phyloP scores from a whole-genome alignment of 2,329 filamentous ascomycete species.

The Aspergillus awamori region DNA sequence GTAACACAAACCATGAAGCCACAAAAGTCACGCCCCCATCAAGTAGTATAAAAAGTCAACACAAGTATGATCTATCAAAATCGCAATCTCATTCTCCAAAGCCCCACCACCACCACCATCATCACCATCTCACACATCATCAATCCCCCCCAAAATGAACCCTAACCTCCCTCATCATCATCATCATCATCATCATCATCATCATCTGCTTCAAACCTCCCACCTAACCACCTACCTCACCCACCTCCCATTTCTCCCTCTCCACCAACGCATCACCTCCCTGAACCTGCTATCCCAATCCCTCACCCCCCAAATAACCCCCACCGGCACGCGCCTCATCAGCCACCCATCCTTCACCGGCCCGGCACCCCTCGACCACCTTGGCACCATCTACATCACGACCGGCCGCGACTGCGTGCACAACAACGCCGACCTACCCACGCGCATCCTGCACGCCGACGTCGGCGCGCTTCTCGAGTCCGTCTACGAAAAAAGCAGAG shows the following conservation, averaged over 20 bases:
- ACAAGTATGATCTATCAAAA: no score
- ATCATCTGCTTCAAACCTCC: neutral
- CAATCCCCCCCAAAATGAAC: neutral
- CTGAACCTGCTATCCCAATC: slow-evolving; percentile 16
- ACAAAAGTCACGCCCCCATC: no score
- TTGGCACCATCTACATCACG: slow-evolving; percentile 20
- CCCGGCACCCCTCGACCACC: slow-evolving; percentile 18
- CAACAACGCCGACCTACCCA: slow-evolving; percentile 22
- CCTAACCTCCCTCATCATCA: neutral
- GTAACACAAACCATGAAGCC: no score
- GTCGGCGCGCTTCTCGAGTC: slow-evolving; percentile 19
- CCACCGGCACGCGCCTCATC: slow-evolving; percentile 17
- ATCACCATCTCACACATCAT: neutral
- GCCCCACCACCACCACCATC: no score
- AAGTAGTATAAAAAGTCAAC: no score
- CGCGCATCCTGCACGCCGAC: slow-evolving; percentile 19
- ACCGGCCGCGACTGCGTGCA: slow-evolving; percentile 14
- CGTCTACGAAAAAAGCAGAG: slow-evolving; percentile 17
- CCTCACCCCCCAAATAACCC: slow-evolving; percentile 18
- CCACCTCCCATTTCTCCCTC: slow-evolving; percentile 12
- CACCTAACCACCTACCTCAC: slow-evolving; percentile 13
- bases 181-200: neutral
- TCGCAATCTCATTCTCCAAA: no score
- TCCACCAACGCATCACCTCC: slow-evolving; percentile 17
- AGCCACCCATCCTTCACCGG: slow-evolving; percentile 19